A percentile compares a stretch with the other conserved stretches of the same genome.
Conservation (phyloP, 1,139 yeast species). For the Candida tunisiensis region DNA sequence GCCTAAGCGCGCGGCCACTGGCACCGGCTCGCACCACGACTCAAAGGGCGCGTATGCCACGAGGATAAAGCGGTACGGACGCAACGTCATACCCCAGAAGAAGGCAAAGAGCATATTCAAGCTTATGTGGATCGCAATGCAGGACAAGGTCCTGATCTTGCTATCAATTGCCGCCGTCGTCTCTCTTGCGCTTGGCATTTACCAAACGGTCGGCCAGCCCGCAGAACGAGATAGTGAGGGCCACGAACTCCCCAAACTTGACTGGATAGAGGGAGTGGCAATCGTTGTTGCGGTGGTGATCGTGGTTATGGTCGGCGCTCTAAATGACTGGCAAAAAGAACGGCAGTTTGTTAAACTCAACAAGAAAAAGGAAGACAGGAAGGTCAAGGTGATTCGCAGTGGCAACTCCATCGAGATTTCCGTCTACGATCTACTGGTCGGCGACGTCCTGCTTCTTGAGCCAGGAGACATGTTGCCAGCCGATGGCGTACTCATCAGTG, state of each 20-base stretch:
- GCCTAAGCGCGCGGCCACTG: slow-evolving; percentile 1
- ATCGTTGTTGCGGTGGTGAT: slow-evolving; percentile 81
- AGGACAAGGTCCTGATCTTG: slow-evolving; percentile 79
- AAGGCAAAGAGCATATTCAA: slow-evolving; percentile 47
- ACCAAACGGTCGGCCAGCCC: slow-evolving; percentile 81
- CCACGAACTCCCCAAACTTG: slow-evolving; percentile 56
- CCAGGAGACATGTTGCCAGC: slow-evolving; percentile 94
- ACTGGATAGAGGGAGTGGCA: slow-evolving; percentile 99
- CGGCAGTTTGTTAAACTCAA: slow-evolving; percentile 81
- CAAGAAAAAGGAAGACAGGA: slow-evolving; percentile 61
- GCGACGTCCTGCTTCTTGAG: slow-evolving; percentile 67
- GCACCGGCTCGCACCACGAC: slow-evolving; percentile 1
- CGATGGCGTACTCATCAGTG: slow-evolving; percentile 62
- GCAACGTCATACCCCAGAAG: slow-evolving; percentile 53
- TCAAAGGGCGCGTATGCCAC: too few species aligned
- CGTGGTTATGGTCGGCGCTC: slow-evolving; percentile 86
- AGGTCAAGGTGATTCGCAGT: slow-evolving; percentile 57
- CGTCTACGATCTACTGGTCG: slow-evolving; percentile 65
- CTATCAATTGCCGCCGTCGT: slow-evolving; percentile 76
- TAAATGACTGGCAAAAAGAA: slow-evolving; percentile 92
- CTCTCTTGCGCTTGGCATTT: slow-evolving; percentile 78
- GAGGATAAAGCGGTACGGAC: slow-evolving; percentile 40
- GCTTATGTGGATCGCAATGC: slow-evolving; percentile 70
- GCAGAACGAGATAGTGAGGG: slow-evolving; percentile 68
- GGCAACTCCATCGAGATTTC: slow-evolving; percentile 56